Percentiles rank a stretch among this genome's conserved stretches.
These are phyloP conservation scores for Ganoderma lucidum DNA, from an alignment of 1,284 basidiomycete genomes.

Conservation along the genomic window DNA sequence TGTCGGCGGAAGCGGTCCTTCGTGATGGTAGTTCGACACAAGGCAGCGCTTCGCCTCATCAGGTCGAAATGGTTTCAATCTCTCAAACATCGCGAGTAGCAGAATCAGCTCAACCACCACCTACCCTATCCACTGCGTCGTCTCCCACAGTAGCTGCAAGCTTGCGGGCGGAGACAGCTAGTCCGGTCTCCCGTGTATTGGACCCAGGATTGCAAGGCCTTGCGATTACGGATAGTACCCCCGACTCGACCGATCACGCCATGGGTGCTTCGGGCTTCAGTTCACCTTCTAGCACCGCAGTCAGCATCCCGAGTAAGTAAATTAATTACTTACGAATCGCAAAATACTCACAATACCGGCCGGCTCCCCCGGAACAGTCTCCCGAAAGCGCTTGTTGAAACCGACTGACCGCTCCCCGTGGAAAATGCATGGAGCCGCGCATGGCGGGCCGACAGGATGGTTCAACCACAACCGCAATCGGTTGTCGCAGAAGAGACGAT, in stretches of 20 bases:
- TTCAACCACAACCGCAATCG: slow-evolving; percentile 1
- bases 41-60: neutral
- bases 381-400: slow-evolving; percentile 1
- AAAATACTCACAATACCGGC: neutral
- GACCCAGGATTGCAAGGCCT: slow-evolving; percentile 22
- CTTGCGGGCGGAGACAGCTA: slow-evolving; percentile 20
- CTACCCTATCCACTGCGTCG: neutral
- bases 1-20: neutral
- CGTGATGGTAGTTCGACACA: neutral
- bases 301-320: neutral
- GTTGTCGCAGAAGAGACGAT: slow-evolving; percentile 14
- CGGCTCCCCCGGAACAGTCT: neutral
- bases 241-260: neutral
- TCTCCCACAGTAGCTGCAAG: neutral
- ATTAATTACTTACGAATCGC: neutral
- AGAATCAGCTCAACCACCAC: neutral
- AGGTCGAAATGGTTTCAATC: neutral
- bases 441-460: neutral
- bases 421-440: slow-evolving; percentile 2
- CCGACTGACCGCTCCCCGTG: neutral
- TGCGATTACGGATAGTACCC: slow-evolving; percentile 10
- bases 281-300: neutral
- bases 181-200: slow-evolving; percentile 23
- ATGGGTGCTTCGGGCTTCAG: neutral
- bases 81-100: neutral